phyloP scores from a whole-genome alignment of 169 alveolate genomes.

The Theileria orientalis region DNA sequence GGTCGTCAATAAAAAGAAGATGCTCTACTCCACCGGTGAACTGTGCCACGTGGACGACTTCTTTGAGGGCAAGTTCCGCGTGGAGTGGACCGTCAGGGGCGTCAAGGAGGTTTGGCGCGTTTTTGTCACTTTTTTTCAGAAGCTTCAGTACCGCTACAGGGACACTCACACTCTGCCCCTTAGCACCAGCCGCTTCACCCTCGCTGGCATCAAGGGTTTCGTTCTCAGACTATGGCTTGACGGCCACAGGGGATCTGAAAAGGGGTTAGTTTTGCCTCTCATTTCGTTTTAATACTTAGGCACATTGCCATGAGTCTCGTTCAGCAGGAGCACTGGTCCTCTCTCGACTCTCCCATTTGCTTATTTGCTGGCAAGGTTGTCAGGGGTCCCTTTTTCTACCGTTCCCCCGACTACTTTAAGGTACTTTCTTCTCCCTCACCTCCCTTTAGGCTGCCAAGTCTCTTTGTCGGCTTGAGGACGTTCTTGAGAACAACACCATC shows the following conservation, averaged over 20 bases:
- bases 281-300: constrained; percentile 12
- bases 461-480: constrained; percentile 60
- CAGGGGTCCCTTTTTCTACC: constrained; percentile 62
- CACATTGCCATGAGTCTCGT: constrained; percentile 46
- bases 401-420: constrained; percentile 46
- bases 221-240: constrained; percentile 54
- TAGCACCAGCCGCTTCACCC: constrained; percentile 48
- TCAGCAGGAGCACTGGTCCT: constrained; percentile 61
- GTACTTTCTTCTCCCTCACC: not conserved
- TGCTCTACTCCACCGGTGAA: constrained; percentile 51
- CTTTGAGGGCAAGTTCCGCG: constrained; percentile 55
- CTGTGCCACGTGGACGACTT: constrained; percentile 60
- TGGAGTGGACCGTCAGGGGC: constrained; percentile 64
- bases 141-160: constrained; percentile 45
- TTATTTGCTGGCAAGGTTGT: constrained; percentile 35
- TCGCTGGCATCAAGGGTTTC: constrained; percentile 66
- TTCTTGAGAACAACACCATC: constrained; percentile 45
- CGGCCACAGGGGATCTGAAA: constrained; percentile 29
- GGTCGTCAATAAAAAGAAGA: constrained; percentile 52
- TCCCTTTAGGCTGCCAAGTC: constrained; percentile 12
- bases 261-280: constrained; percentile 27
- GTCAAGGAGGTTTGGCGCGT: constrained; percentile 27
- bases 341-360: constrained; percentile 47
- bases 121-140: constrained; percentile 19
- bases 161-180: constrained; percentile 55